phyloP scores from a whole-genome alignment of 2,329 filamentous ascomycete genomes.

The Neoascochyta sp. region DNA sequence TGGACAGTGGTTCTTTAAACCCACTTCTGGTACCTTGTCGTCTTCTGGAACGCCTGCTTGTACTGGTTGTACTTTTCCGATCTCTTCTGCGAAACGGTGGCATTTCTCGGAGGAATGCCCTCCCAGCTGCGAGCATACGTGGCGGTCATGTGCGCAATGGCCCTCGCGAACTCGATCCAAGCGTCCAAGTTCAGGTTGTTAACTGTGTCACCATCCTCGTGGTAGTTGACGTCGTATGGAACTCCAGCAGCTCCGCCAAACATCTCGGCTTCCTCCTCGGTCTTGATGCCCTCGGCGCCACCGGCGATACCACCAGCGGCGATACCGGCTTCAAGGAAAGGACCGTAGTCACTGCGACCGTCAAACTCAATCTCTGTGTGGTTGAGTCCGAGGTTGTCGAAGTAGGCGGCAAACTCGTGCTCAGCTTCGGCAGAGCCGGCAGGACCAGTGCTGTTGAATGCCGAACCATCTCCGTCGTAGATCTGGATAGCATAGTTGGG shows the following conservation, averaged over 20 bases:
- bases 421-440: slow-evolving; percentile 66
- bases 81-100: slow-evolving; percentile 18
- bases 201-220: slow-evolving; percentile 51
- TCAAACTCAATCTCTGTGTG: slow-evolving; percentile 70
- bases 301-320: slow-evolving; percentile 73
- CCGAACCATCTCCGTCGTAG: slow-evolving; percentile 56
- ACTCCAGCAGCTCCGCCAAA: slow-evolving; percentile 68
- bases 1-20: too few species aligned
- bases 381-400: slow-evolving; percentile 28
- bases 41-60: slow-evolving; percentile 19
- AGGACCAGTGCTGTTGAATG: slow-evolving; percentile 54
- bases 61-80: slow-evolving; percentile 16
- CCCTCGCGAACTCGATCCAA: slow-evolving; percentile 54
- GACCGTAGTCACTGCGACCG: slow-evolving; percentile 75
- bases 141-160: slow-evolving; percentile 53
- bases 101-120: slow-evolving; percentile 26
- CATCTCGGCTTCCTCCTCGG: slow-evolving; percentile 57
- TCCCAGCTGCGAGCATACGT: slow-evolving; percentile 36
- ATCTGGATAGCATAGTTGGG: slow-evolving; percentile 57
- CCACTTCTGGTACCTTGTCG: slow-evolving; percentile 20
- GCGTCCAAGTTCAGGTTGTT: slow-evolving; percentile 53
- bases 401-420: slow-evolving; percentile 51
- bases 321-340: slow-evolving; percentile 69
- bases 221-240: slow-evolving; percentile 57
- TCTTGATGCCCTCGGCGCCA: slow-evolving; percentile 74